phyloP scores from a whole-genome alignment of 2,329 filamentous ascomycete genomes.

The Fusarium secorum region DNA sequence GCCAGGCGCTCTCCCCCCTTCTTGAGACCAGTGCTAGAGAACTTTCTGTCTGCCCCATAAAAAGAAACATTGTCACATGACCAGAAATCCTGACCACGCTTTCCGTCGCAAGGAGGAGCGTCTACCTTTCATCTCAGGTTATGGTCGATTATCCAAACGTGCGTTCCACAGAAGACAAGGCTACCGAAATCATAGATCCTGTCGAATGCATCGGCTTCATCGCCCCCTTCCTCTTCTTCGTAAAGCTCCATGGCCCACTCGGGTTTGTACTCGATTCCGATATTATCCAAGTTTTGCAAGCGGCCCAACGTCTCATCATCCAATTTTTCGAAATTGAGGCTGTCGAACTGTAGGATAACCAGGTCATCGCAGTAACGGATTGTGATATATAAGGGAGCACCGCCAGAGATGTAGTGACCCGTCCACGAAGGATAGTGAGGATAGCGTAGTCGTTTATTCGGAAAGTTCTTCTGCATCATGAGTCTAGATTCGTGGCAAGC shows the following conservation, averaged over 20 bases:
- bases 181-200: rapidly evolving
- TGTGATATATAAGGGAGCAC: not conserved
- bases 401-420: not conserved
- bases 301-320: not conserved
- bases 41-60: not conserved
- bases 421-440: too few relatives aligned
- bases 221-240: not conserved
- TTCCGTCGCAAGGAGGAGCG: not conserved
- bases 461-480: not conserved
- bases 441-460: too few relatives aligned
- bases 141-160: not conserved
- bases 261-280: not conserved
- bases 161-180: too few relatives aligned
- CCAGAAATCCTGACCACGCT: not conserved
- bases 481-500: not conserved
- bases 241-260: not conserved
- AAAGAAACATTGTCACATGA: not conserved
- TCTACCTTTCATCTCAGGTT: not conserved
- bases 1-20: not conserved
- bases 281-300: rapidly evolving
- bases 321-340: not conserved
- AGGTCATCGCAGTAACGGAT: not conserved
- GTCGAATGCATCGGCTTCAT: not conserved
- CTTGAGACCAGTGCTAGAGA: not conserved
- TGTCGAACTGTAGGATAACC: not conserved